Percentiles rank a stretch among this genome's conserved stretches.
phyloP scores from a whole-genome alignment of 1,284 basidiomycete species.

The Puccinia hordei region DNA sequence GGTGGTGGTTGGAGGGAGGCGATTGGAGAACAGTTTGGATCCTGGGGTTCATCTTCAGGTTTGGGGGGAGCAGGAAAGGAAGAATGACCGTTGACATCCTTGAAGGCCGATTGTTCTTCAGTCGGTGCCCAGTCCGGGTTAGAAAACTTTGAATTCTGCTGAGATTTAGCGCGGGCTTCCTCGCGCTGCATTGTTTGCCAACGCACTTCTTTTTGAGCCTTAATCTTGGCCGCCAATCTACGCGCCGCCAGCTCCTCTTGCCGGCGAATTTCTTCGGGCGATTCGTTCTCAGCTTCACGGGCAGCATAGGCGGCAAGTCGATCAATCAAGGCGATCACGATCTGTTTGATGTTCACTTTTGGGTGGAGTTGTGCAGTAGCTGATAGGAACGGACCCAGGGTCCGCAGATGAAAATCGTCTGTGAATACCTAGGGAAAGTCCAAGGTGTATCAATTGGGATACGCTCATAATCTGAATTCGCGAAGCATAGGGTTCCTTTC shows the following conservation, averaged over 20 bases:
- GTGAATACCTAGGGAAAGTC: conserved; percentile 74
- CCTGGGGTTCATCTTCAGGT: conserved; percentile 51
- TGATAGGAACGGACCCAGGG: conserved; percentile 85
- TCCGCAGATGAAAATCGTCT: conserved; percentile 91
- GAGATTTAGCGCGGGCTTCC: conserved; percentile 60
- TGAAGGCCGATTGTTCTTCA: conserved; percentile 49
- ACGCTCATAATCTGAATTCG: neutral
- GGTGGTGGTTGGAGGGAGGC: conserved; percentile 7
- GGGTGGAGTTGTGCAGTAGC: conserved; percentile 91
- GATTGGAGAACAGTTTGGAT: neutral
- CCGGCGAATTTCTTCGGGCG: conserved; percentile 82
- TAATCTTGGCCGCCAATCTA: conserved; percentile 80
- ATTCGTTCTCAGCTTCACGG: conserved; percentile 86
- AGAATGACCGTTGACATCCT: conserved; percentile 43
- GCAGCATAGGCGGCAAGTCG: conserved; percentile 90
- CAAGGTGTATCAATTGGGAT: neutral
- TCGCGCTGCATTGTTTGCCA: conserved; percentile 61
- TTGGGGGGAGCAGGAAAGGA: conserved; percentile 13
- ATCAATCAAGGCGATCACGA: conserved; percentile 93
- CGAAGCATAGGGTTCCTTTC: conserved; percentile 51
- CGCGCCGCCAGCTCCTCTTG: conserved; percentile 87
- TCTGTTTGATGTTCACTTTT: conserved; percentile 93
- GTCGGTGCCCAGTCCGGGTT: conserved; percentile 57
- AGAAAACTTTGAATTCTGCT: conserved; percentile 54
- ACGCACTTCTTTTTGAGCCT: conserved; percentile 68